A percentile compares a stretch with the other conserved stretches of the same genome.
phyloP scores from a whole-genome alignment of 2,329 filamentous ascomycete species.

The Diplodia sapinea region DNA sequence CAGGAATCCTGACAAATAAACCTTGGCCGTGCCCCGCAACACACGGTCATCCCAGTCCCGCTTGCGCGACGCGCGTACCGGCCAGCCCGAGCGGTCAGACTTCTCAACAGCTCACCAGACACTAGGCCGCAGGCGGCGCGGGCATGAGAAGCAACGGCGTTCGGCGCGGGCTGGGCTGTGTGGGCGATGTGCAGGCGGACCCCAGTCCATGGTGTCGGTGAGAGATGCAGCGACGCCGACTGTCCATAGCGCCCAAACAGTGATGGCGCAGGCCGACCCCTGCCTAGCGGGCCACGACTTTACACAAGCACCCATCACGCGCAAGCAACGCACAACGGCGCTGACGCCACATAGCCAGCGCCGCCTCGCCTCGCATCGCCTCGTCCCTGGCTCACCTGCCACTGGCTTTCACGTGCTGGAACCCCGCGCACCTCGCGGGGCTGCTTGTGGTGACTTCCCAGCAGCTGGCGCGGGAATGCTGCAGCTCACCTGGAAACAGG shows the following conservation, averaged over 20 bases:
- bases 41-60: not conserved
- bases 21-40: not conserved
- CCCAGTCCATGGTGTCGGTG: conserved; percentile 23
- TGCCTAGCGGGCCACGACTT: conserved; percentile 11
- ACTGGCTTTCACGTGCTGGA: conserved; percentile 5
- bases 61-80: conserved; percentile 7
- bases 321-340: not conserved
- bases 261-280: not conserved
- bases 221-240: conserved; percentile 4
- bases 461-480: conserved; percentile 24
- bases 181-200: not conserved
- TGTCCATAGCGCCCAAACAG: not conserved
- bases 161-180: not conserved
- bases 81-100: not conserved
- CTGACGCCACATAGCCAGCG: conserved; percentile 10
- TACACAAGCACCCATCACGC: not conserved
- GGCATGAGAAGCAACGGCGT: conserved; percentile 6
- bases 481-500: not conserved
- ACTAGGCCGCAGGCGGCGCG: conserved; percentile 7
- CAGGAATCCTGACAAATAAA: not conserved
- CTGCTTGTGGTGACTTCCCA: conserved; percentile 5
- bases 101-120: conserved; percentile 2
- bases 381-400: not conserved
- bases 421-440: not conserved
- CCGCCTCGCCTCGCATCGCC: conserved; percentile 3